Percentiles rank a stretch among this genome's conserved stretches.
phyloP scores from a whole-genome alignment of 768 basidiomycete genomes.

The Tricholomella constricta region DNA sequence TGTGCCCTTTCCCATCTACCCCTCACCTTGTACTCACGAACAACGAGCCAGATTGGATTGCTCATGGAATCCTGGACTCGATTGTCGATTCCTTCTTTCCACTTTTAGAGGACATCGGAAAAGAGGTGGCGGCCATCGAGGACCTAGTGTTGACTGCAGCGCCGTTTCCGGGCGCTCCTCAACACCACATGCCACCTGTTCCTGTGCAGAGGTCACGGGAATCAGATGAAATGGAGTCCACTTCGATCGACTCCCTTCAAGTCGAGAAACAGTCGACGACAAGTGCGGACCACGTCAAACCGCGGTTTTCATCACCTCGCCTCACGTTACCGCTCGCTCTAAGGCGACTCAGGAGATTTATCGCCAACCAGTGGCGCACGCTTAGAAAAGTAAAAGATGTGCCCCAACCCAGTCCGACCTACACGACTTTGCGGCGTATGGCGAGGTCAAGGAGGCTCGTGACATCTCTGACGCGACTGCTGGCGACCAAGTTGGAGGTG shows the following conservation, averaged over 20 bases:
- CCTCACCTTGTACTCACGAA: not conserved
- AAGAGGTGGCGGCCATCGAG: slow-evolving; percentile 79
- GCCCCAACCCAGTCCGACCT: slow-evolving; percentile 33
- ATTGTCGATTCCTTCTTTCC: slow-evolving; percentile 95
- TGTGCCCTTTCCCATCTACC: slow-evolving; percentile 28
- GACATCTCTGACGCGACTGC: slow-evolving; percentile 72
- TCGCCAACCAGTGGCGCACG: slow-evolving; percentile 25
- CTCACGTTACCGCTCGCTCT: slow-evolving; percentile 36
- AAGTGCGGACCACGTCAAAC: slow-evolving; percentile 26
- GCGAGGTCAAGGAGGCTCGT: slow-evolving; percentile 77
- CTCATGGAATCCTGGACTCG: slow-evolving; percentile 89
- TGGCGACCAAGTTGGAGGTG: slow-evolving; percentile 83
- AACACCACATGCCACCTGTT: not conserved
- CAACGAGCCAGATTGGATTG: slow-evolving; percentile 80
- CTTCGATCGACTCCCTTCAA: not conserved
- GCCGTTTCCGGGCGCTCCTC: not conserved
- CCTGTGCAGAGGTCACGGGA: not conserved
- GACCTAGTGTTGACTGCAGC: slow-evolving; percentile 54
- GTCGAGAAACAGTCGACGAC: slow-evolving; percentile 19
- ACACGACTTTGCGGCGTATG: slow-evolving; percentile 70
- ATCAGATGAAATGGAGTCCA: not conserved
- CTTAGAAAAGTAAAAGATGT: slow-evolving; percentile 18
- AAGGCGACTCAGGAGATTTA: slow-evolving; percentile 36
- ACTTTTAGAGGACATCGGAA: slow-evolving; percentile 76
- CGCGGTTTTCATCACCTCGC: slow-evolving; percentile 35